These are phyloP conservation scores for Pueraria montana DNA, from an alignment of 306 rosid species.

Conservation along the genomic window DNA sequence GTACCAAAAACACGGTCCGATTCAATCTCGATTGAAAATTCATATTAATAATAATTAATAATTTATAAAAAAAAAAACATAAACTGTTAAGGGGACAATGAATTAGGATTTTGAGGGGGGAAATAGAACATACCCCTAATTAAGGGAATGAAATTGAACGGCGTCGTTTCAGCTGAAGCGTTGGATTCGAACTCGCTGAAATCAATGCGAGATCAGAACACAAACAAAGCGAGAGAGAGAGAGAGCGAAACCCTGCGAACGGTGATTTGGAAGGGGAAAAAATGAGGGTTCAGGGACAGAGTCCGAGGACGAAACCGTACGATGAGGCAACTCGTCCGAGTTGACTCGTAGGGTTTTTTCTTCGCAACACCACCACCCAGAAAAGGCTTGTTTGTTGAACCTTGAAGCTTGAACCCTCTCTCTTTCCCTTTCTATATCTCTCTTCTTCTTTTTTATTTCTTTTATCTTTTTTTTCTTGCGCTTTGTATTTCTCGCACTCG, in stretches of 20 bases:
- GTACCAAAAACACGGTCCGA: neutral
- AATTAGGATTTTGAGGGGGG: conserved; percentile 15
- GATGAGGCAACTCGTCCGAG: conserved; percentile 57
- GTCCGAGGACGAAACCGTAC: conserved; percentile 35
- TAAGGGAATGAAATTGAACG: conserved; percentile 25
- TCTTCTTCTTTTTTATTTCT: neutral
- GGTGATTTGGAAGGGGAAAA: neutral
- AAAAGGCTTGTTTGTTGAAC: neutral
- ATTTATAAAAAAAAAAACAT: neutral
- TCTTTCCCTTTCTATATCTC: neutral
- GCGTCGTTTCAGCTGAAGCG: conserved; percentile 35
- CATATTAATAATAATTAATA: neutral
- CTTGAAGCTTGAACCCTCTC: conserved; percentile 38
- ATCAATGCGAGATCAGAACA: conserved; percentile 64
- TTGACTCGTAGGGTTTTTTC: conserved; percentile 52
- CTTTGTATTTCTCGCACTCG: conserved; percentile 47
- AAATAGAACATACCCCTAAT: conserved; percentile 26
- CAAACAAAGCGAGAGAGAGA: neutral
- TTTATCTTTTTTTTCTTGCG: no score
- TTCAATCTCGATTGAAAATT: neutral
- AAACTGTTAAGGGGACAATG: neutral
- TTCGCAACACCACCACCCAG: conserved; percentile 38
- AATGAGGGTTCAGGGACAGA: conserved; percentile 20
- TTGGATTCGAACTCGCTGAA: conserved; percentile 58
- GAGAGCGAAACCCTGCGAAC: neutral